These are phyloP conservation scores for Dioszegia aurantiaca DNA, from an alignment of 768 basidiomycete genomes.

Conservation along the genomic window DNA sequence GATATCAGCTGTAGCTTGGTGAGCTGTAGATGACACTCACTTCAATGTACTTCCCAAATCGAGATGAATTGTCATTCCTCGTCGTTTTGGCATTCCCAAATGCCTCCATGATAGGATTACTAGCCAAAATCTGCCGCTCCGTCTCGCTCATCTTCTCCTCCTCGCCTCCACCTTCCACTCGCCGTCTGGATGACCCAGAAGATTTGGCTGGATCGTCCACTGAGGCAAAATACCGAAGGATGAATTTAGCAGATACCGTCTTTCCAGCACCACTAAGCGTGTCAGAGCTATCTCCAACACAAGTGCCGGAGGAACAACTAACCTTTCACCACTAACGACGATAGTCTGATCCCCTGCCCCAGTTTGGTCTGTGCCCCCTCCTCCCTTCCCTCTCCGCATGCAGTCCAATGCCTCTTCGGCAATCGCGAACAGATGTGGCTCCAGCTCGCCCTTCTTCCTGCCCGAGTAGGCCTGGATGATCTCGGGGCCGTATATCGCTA, in stretches of 20 bases:
- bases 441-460: constrained; percentile 84
- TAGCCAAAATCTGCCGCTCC: constrained; percentile 94
- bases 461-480: constrained; percentile 97
- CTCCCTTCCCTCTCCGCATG: constrained; percentile 66
- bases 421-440: constrained; percentile 97
- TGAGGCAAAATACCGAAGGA: constrained; percentile 97
- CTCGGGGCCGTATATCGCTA: constrained; percentile 93
- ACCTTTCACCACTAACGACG: constrained; percentile 98
- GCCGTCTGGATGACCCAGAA: constrained; percentile 71
- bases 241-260: constrained; percentile 98
- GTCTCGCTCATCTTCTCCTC: constrained; percentile 70
- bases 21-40: constrained; percentile 55
- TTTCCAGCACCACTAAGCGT: constrained; percentile 87
- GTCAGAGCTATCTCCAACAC: constrained; percentile 10
- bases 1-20: not conserved
- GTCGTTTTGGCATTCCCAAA: constrained; percentile 99
- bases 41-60: constrained; percentile 99
- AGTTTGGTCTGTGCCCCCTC: constrained; percentile 57
- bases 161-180: constrained; percentile 50
- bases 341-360: constrained; percentile 89
- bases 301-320: constrained; percentile 32
- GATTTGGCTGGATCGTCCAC: constrained; percentile 75
- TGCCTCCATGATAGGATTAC: constrained; percentile 98
- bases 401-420: constrained; percentile 98
- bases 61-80: constrained; percentile 96